A percentile compares a stretch with the other conserved stretches of the same genome.
These are phyloP conservation scores for Cladophialophora chaetospira DNA, from an alignment of 2,329 filamentous ascomycete genomes.

Conservation along the genomic window DNA sequence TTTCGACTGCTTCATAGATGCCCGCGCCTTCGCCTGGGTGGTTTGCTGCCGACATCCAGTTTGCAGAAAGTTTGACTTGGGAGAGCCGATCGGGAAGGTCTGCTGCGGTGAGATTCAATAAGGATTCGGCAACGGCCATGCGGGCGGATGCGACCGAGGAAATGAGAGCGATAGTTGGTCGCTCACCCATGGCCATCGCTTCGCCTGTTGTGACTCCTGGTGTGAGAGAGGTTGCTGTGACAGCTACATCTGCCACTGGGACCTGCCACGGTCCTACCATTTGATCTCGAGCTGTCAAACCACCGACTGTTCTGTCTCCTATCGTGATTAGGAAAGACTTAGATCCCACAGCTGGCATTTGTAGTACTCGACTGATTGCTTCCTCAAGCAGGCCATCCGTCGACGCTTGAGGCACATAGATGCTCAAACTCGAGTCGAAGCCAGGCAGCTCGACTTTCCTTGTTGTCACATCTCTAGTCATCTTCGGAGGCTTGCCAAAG, in stretches of 20 bases:
- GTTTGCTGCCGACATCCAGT: conserved; percentile 98
- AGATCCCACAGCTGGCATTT: conserved; percentile 87
- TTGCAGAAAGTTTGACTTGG: conserved; percentile 85
- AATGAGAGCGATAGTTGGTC: conserved; percentile 84
- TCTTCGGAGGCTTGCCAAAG: conserved; percentile 83
- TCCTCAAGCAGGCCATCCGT: conserved; percentile 59
- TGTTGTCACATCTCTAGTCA: conserved; percentile 72
- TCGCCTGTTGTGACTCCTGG: conserved; percentile 77
- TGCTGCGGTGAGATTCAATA: conserved; percentile 89
- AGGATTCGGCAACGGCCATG: conserved; percentile 92
- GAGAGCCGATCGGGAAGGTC: conserved; percentile 71
- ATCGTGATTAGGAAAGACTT: conserved; percentile 98
- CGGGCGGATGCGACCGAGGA: conserved; percentile 85
- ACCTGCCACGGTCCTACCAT: conserved; percentile 97
- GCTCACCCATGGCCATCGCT: conserved; percentile 98
- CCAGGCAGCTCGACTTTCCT: conserved; percentile 66
- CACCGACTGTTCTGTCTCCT: conserved; percentile 87
- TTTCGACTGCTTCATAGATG: conserved; percentile 89
- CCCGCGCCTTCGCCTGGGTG: conserved; percentile 90
- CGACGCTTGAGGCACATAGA: conserved; percentile 62
- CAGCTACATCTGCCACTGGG: conserved; percentile 89
- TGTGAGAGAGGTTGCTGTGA: conserved; percentile 80
- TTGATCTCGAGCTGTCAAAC: conserved; percentile 84
- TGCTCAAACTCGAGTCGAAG: conserved; percentile 75
- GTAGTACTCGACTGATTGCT: conserved; percentile 78